A percentile compares a stretch with the other conserved stretches of the same genome.
Evolutionary conservation across 2,329 filamentous ascomycete species (phyloP).

Genomic region (Aspergillus sp.): DNA sequence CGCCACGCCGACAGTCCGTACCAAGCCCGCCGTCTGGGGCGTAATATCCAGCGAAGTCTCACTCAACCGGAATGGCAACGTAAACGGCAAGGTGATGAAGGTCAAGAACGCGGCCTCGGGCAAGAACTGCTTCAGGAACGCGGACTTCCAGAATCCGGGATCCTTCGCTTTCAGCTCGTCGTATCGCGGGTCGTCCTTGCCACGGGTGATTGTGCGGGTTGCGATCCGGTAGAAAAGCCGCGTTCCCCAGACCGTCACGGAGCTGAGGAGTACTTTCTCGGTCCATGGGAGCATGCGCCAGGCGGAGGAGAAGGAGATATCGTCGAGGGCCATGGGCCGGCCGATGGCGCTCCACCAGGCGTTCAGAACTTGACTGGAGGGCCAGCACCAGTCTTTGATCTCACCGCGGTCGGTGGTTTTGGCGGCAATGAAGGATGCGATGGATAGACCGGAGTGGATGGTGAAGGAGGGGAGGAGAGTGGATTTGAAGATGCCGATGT

Average conservation of each 20-base stretch:
- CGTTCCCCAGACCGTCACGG: slow-evolving; percentile 59
- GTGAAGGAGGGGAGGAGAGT: slow-evolving; percentile 56
- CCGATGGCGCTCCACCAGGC: slow-evolving; percentile 63
- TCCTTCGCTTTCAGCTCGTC: slow-evolving; percentile 49
- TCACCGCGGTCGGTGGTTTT: slow-evolving; percentile 56
- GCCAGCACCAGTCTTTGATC: slow-evolving; percentile 62
- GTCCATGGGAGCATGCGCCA: slow-evolving; percentile 52
- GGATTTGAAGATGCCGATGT: slow-evolving; percentile 54
- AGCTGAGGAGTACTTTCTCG: slow-evolving; percentile 56
- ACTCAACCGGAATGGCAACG: slow-evolving; percentile 50
- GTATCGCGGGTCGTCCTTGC: slow-evolving; percentile 59
- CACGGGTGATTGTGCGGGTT: slow-evolving; percentile 49
- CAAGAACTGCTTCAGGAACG: slow-evolving; percentile 55
- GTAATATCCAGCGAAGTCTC: slow-evolving; percentile 32
- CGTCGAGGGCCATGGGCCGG: slow-evolving; percentile 47
- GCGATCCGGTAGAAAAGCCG: slow-evolving; percentile 57
- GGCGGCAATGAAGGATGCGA: slow-evolving; percentile 53
- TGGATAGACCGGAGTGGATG: slow-evolving; percentile 53
- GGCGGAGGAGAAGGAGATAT: slow-evolving; percentile 48
- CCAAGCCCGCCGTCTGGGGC: slow-evolving; percentile 16
- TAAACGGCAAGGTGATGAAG: slow-evolving; percentile 58
- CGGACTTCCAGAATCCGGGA: slow-evolving; percentile 58
- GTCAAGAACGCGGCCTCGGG: slow-evolving; percentile 60
- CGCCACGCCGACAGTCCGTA: slow-evolving; percentile 51
- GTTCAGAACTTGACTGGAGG: slow-evolving; percentile 54